These are phyloP conservation scores for Trichoderma pleuroti DNA, from an alignment of 2,329 filamentous ascomycete species.

Conservation along the genomic window DNA sequence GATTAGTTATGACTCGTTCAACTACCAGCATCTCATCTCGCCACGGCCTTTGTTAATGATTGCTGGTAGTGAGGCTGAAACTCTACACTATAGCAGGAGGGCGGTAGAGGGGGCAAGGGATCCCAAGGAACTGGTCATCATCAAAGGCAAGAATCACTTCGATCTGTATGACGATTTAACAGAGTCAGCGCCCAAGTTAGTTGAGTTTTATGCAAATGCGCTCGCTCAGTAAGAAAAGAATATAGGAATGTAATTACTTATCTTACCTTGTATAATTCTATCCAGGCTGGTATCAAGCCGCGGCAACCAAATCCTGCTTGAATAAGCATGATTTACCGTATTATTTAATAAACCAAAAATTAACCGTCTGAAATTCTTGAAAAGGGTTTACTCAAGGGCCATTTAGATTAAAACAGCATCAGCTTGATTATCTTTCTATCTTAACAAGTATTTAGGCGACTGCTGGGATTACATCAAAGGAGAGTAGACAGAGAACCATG, in stretches of 20 bases:
- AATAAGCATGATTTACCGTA: not conserved
- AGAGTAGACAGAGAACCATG: too few species aligned
- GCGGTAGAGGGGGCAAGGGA: slow-evolving; percentile 13
- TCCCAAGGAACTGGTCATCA: slow-evolving; percentile 21
- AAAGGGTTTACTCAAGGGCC: not conserved
- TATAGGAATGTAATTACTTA: not conserved
- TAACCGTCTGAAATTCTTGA: not conserved
- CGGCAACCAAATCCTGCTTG: not conserved
- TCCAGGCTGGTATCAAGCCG: not conserved
- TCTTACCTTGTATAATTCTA: not conserved
- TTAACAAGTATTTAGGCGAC: too few species aligned
- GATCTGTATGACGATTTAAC: slow-evolving; percentile 18
- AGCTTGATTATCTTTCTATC: not conserved
- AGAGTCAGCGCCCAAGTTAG: not conserved
- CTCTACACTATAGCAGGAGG: slow-evolving; percentile 8
- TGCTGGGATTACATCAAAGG: too few species aligned
- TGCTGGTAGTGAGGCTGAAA: slow-evolving; percentile 19
- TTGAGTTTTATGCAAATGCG: not conserved
- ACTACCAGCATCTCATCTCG: slow-evolving; percentile 17
- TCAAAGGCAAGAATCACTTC: slow-evolving; percentile 21
- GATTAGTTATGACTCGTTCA: slow-evolving; percentile 17
- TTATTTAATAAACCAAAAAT: not conserved
- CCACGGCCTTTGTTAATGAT: slow-evolving; percentile 22
- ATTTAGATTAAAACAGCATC: not conserved
- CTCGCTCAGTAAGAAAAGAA: not conserved